Conservation (phyloP, 495 filamentous ascomycete genomes). For the Xylaria cubensis region DNA sequence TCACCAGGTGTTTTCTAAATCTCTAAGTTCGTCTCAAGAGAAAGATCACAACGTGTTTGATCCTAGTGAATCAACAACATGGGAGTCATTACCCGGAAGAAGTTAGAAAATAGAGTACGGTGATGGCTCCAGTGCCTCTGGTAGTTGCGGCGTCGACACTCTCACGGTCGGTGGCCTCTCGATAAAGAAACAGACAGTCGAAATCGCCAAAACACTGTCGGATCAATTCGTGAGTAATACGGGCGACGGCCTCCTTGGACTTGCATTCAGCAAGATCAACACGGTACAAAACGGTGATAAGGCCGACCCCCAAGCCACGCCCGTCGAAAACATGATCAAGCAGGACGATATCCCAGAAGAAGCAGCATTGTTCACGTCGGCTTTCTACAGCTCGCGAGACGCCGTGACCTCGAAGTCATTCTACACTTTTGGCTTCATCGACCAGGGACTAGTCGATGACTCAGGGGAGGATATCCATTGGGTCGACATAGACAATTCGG, state of each 20-base stretch:
- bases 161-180: constrained; percentile 71
- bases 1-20: constrained; percentile 66
- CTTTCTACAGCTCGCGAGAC: constrained; percentile 71
- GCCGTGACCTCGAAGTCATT: constrained; percentile 65
- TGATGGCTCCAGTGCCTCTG: constrained; percentile 73
- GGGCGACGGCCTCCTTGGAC: constrained; percentile 77
- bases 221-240: constrained; percentile 62
- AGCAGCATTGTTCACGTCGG: constrained; percentile 74
- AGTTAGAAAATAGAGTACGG: constrained; percentile 78
- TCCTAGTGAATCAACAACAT: constrained; percentile 67
- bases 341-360: constrained; percentile 68
- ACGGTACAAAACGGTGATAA: constrained; percentile 58
- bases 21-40: constrained; percentile 51
- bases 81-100: constrained; percentile 54
- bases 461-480: constrained; percentile 65
- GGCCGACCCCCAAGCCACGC: constrained; percentile 67
- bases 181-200: constrained; percentile 71
- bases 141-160: constrained; percentile 72
- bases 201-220: constrained; percentile 72
- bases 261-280: constrained; percentile 75
- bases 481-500: constrained; percentile 68
- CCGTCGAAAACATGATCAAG: constrained; percentile 77
- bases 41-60: constrained; percentile 61
- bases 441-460: constrained; percentile 64
- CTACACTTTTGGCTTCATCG: constrained; percentile 83